A percentile compares a stretch with the other conserved stretches of the same genome.
Conservation (phyloP, 352 stramenopile genomes). For the Phytophthora chlamydospora region DNA sequence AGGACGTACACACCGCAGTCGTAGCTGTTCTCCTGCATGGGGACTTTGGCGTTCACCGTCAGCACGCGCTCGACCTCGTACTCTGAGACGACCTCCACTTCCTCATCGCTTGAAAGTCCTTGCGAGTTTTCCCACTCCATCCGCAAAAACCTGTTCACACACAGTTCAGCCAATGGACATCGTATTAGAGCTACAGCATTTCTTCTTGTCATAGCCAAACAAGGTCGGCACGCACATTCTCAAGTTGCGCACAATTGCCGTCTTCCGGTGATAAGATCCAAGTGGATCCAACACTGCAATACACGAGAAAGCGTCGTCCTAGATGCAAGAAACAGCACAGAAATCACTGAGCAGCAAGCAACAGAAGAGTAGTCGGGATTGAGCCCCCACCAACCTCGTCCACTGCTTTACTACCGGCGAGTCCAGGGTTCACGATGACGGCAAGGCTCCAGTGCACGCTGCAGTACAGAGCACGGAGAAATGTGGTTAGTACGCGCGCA, state of each 20-base stretch:
- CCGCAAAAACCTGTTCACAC: conserved; percentile 46
- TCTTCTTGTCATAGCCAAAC: background rate
- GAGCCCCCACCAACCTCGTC: conserved; percentile 33
- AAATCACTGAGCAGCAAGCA: background rate
- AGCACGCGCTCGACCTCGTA: conserved; percentile 49
- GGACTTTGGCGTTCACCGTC: conserved; percentile 43
- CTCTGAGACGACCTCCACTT: conserved; percentile 11
- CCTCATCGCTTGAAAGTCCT: conserved; percentile 10
- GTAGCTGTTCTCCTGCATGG: conserved; percentile 67
- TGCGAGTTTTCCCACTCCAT: conserved; percentile 57
- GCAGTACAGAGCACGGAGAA: conserved; percentile 11
- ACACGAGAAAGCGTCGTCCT: conserved; percentile 53
- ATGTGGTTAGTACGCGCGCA: conserved; percentile 15
- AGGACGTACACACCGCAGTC: conserved; percentile 76
- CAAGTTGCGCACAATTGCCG: conserved; percentile 61
- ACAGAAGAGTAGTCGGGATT: background rate
- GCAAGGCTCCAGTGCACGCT: conserved; percentile 88
- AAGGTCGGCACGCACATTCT: conserved; percentile 43
- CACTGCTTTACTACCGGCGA: conserved; percentile 38
- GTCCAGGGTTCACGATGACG: conserved; percentile 72
- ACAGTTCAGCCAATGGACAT: no score
- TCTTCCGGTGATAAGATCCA: conserved; percentile 68
- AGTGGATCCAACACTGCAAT: conserved; percentile 78
- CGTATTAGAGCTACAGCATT: no score
- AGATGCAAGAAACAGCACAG: conserved; percentile 1